Base-by-base conservation (phyloP, 2,329 filamentous ascomycete species). In the Cercospora janseana region DNA sequence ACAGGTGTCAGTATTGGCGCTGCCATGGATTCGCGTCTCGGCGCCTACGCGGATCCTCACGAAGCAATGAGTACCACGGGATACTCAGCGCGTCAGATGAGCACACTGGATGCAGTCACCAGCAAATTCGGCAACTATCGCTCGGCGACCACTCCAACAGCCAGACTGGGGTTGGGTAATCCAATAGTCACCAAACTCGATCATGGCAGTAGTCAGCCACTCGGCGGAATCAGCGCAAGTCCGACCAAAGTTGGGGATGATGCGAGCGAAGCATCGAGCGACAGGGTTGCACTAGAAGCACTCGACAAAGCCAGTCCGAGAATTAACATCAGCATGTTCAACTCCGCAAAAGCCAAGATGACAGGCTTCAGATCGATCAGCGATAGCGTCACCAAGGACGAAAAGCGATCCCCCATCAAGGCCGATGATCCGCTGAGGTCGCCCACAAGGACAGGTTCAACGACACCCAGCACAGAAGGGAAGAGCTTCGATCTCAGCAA, bases 301-400 rank as follows among this genome's bases (percentile, higher is more conserved):
- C 12, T 34, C 23, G 44, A 47, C 10, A 38, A 28, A 10, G 56
- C 62, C 24, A 65, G 63, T 24, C 62, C 62, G 4, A 57, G 61
- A 1, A 47, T 63, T 37, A 65, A 63, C 31, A 68, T 67, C 69
- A 69, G 60, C 69, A 58, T 60, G 52, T 59, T 59, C 24, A 57
- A 60, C 57, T 62, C 51, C 51, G 60, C 51, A 52, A 69, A 68
- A 46, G 69, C 51, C 54, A 78, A 77, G 51, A 77, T 78, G 16
- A 80, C 83, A 35, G 88, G 89, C n/a, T 77, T 95, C 49, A 79
- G 92, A 56, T 86, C 89, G 10, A 88, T 91, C 46, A 96, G 92
- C 3, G 92, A 96, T 65, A 76, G 79, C 15, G 75, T 81, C 13
- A 79, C 78, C 2, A 75, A 75, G 21, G 72, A 64, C 34, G 78